Conservation (phyloP, 2,329 filamentous ascomycete species). For the Cadophora luteo-olivacea region DNA sequence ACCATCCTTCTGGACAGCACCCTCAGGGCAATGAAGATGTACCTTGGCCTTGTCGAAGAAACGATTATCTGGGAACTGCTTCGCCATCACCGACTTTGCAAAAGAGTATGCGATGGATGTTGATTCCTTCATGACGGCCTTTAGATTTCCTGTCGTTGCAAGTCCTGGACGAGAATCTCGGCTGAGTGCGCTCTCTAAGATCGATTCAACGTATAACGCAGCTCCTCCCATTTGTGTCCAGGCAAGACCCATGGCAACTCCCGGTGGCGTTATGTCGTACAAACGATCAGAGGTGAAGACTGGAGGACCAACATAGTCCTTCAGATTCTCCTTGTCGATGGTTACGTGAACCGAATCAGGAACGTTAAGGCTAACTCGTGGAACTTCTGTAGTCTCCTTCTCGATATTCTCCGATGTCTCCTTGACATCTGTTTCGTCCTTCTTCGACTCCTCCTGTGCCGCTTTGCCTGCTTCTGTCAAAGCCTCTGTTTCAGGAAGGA, state of each 20-base stretch:
- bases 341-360: slow-evolving; percentile 85
- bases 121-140: slow-evolving; percentile 98
- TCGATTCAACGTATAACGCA: slow-evolving; percentile 96
- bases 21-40: slow-evolving; percentile 95
- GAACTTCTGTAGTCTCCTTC: slow-evolving; percentile 66
- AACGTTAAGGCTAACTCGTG: slow-evolving; percentile 79
- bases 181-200: slow-evolving; percentile 82
- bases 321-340: slow-evolving; percentile 88
- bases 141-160: slow-evolving; percentile 93
- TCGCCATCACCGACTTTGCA: slow-evolving; percentile 86
- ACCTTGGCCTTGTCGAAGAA: slow-evolving; percentile 97
- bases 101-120: slow-evolving; percentile 96
- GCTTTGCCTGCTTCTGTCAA: slow-evolving; percentile 86
- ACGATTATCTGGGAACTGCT: slow-evolving; percentile 84
- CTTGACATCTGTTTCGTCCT: slow-evolving; percentile 67
- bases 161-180: slow-evolving; percentile 77
- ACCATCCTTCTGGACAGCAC: slow-evolving; percentile 93
- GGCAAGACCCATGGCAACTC: slow-evolving; percentile 96
- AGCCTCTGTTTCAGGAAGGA: slow-evolving; percentile 78
- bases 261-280: slow-evolving; percentile 91
- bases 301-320: slow-evolving; percentile 95
- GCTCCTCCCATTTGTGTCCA: slow-evolving; percentile 98
- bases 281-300: slow-evolving; percentile 95
- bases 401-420: slow-evolving; percentile 62
- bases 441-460: slow-evolving; percentile 73